phyloP scores from a whole-genome alignment of 345 rosid species.

The Carallia pectinifolia region DNA sequence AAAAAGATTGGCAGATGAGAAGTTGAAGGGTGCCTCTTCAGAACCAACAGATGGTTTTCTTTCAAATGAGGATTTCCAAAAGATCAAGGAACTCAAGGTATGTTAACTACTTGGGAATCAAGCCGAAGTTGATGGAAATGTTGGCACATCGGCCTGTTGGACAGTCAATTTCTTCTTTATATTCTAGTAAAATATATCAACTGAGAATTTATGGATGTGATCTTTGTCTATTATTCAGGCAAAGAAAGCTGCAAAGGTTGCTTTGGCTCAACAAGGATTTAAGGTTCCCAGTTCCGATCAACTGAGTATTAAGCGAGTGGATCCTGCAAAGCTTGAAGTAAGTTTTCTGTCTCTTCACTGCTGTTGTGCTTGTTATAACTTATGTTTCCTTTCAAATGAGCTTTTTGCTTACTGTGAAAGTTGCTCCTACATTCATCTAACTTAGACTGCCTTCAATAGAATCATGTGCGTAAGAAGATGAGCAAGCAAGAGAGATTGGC shows the following conservation, averaged over 20 bases:
- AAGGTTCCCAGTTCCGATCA: slow-evolving; percentile 76
- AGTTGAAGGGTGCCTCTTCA: slow-evolving; percentile 30
- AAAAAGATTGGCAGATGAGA: slow-evolving; percentile 70
- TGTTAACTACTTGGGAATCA: neutral
- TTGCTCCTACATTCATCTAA: neutral
- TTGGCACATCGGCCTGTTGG: neutral
- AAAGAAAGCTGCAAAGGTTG: slow-evolving; percentile 63
- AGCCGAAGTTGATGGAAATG: neutral
- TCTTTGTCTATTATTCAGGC: slow-evolving; percentile 37
- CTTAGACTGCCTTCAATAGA: slow-evolving; percentile 39
- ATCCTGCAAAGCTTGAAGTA: slow-evolving; percentile 91
- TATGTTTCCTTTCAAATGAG: neutral
- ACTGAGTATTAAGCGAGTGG: slow-evolving; percentile 70
- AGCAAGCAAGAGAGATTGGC: slow-evolving; percentile 83
- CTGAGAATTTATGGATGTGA: neutral
- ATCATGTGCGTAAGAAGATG: slow-evolving; percentile 70
- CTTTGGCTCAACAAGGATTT: slow-evolving; percentile 73
- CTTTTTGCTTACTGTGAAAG: neutral
- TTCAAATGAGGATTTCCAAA: slow-evolving; percentile 86
- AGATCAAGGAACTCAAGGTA: slow-evolving; percentile 84
- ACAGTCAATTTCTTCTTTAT: neutral
- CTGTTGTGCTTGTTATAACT: neutral
- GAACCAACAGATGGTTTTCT: slow-evolving; percentile 69
- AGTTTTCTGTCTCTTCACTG: slow-evolving; percentile 26
- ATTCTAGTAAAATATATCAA: neutral